Evolutionary conservation across 2,329 filamentous ascomycete genomes (phyloP).

Genomic region (Tolypocladium amazonense): DNA sequence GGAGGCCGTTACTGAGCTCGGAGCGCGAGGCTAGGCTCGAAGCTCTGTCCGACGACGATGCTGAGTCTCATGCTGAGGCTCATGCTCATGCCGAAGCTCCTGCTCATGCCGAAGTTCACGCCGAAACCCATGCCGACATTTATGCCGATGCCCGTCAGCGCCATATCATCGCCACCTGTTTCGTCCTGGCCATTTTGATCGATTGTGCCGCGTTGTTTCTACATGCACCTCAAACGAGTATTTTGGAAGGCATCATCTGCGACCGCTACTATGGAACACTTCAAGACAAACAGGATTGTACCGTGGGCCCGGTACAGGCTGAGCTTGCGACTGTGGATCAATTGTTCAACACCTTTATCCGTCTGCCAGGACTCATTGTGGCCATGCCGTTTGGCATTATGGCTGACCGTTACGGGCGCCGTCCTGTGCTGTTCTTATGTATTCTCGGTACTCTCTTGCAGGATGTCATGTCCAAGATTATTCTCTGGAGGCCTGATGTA

Average conservation of each 20-base stretch:
- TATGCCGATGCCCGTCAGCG: neutral
- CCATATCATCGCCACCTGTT: neutral
- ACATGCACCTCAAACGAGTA: neutral
- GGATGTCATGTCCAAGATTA: neutral
- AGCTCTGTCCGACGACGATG: neutral
- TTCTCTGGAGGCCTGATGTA: neutral
- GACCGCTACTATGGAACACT: neutral
- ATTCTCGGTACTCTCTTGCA: neutral
- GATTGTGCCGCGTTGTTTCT: neutral
- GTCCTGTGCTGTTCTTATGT: neutral
- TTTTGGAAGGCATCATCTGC: neutral
- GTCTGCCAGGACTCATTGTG: neutral
- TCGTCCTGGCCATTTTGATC: neutral
- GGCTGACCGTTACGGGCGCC: neutral
- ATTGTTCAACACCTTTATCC: neutral
- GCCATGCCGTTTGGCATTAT: neutral
- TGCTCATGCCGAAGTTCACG: neutral
- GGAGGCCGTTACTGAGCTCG: neutral
- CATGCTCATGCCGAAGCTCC: neutral
- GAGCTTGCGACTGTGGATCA: neutral
- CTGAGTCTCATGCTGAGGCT: neutral
- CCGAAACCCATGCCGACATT: neutral
- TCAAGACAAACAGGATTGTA: neutral
- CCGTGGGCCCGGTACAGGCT: neutral
- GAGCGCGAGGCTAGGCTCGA: neutral